Evolutionary conservation across 2,329 filamentous ascomycete species (phyloP).

Genomic region (Orbilia oligospora): DNA sequence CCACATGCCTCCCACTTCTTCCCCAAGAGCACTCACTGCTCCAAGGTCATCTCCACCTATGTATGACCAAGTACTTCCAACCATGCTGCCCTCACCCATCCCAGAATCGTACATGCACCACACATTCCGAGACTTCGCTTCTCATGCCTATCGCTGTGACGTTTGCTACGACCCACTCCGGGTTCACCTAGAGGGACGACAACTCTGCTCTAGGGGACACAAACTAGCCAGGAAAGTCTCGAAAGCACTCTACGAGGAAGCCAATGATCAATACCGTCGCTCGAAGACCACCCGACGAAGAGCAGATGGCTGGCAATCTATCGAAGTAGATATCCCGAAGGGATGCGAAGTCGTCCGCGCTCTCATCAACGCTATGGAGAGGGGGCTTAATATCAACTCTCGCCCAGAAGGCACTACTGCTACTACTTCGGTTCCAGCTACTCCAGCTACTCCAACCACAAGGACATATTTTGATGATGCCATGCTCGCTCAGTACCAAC

Average conservation of each 20-base stretch:
- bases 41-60: slow-evolving; percentile 35
- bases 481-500: slow-evolving; percentile 43
- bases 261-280: slow-evolving; percentile 57
- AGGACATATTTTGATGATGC: slow-evolving; percentile 46
- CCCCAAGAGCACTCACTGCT: slow-evolving; percentile 45
- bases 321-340: slow-evolving; percentile 60
- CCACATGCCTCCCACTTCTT: slow-evolving; percentile 38
- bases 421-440: slow-evolving; percentile 15
- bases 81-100: slow-evolving; percentile 24
- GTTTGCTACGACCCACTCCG: slow-evolving; percentile 57
- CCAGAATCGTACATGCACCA: slow-evolving; percentile 58
- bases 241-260: slow-evolving; percentile 56
- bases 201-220: slow-evolving; percentile 51
- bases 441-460: slow-evolving; percentile 39
- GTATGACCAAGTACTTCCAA: slow-evolving; percentile 42
- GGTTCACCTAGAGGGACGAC: slow-evolving; percentile 48
- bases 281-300: slow-evolving; percentile 38
- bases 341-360: slow-evolving; percentile 58
- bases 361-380: slow-evolving; percentile 58
- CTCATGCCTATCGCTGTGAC: slow-evolving; percentile 56
- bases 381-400: slow-evolving; percentile 52
- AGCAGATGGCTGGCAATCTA: slow-evolving; percentile 54
- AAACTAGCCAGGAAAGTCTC: slow-evolving; percentile 55
- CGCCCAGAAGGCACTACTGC: slow-evolving; percentile 30
- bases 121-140: slow-evolving; percentile 53